A percentile compares a stretch with the other conserved stretches of the same genome.
Conservation (phyloP, 1,139 yeast genomes). For the Yamadazyma dushanensis region DNA sequence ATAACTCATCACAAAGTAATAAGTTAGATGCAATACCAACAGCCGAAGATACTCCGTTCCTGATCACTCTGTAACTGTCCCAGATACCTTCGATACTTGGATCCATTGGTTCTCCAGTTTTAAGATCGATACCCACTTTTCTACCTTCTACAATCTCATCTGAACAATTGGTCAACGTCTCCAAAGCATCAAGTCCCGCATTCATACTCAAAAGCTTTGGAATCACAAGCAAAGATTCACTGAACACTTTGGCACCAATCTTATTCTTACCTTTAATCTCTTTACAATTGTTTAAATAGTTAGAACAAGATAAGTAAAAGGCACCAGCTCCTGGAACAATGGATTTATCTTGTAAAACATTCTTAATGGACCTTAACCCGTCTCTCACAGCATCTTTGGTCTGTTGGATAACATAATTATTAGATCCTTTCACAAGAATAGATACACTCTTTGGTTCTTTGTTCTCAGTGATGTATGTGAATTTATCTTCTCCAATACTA, state of each 20-base stretch:
- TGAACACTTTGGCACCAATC: conserved; percentile 90
- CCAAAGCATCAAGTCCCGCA: conserved; percentile 92
- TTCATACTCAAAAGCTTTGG: conserved; percentile 93
- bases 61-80: conserved; percentile 91
- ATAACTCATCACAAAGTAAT: conserved; percentile 89
- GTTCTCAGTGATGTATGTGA: conserved; percentile 92
- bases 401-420: conserved; percentile 83
- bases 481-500: conserved; percentile 94
- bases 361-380: conserved; percentile 92
- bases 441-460: conserved; percentile 91
- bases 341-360: conserved; percentile 80
- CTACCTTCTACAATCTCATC: conserved; percentile 85
- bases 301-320: conserved; percentile 79
- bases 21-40: conserved; percentile 93
- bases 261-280: conserved; percentile 82
- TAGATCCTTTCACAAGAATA: conserved; percentile 90
- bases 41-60: conserved; percentile 91
- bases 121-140: conserved; percentile 86
- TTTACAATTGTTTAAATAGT: conserved; percentile 55
- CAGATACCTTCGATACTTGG: conserved; percentile 93
- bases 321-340: conserved; percentile 98
- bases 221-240: conserved; percentile 84
- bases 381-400: conserved; percentile 97
- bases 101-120: conserved; percentile 94
- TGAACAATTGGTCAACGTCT: conserved; percentile 84